These are phyloP conservation scores for Malus hybrid DNA, from an alignment of 331 rosid species.

Conservation along the genomic window DNA sequence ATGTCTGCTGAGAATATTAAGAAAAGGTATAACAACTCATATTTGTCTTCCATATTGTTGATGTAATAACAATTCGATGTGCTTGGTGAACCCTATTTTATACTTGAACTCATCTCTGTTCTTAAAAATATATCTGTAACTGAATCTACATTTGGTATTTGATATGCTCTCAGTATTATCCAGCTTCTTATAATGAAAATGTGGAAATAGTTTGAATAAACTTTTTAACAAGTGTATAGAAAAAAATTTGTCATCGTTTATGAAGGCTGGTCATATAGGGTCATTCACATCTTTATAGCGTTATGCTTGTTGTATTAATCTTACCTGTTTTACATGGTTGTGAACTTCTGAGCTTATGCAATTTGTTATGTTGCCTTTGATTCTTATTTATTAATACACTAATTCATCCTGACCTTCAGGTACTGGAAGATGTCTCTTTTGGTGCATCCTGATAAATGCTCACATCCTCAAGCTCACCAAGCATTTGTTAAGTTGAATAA, in stretches of 20 bases:
- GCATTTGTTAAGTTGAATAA: constrained; percentile 85
- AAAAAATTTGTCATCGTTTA: too few species aligned
- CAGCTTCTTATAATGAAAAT: too few species aligned
- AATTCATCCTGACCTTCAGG: constrained; percentile 28
- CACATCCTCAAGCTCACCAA: constrained; percentile 93
- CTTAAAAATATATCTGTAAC: too few species aligned
- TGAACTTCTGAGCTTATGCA: neutral
- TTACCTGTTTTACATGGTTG: neutral
- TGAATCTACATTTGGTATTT: too few species aligned
- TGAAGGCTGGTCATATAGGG: too few species aligned
- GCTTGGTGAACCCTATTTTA: too few species aligned
- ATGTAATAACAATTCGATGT: too few species aligned
- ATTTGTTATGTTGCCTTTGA: neutral
- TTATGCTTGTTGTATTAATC: neutral
- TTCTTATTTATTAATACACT: neutral
- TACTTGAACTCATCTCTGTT: too few species aligned
- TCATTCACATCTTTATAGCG: too few species aligned
- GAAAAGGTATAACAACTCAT: constrained; percentile 38
- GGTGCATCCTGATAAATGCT: constrained; percentile 97
- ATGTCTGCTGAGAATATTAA: constrained; percentile 66
- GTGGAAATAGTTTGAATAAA: too few species aligned
- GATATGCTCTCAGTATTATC: too few species aligned
- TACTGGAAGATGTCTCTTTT: constrained; percentile 96
- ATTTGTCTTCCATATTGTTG: neutral
- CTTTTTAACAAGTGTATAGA: too few species aligned